Evolutionary conservation across 345 rosid genomes (phyloP).

Genomic region (Lenwebbia sp.): DNA sequence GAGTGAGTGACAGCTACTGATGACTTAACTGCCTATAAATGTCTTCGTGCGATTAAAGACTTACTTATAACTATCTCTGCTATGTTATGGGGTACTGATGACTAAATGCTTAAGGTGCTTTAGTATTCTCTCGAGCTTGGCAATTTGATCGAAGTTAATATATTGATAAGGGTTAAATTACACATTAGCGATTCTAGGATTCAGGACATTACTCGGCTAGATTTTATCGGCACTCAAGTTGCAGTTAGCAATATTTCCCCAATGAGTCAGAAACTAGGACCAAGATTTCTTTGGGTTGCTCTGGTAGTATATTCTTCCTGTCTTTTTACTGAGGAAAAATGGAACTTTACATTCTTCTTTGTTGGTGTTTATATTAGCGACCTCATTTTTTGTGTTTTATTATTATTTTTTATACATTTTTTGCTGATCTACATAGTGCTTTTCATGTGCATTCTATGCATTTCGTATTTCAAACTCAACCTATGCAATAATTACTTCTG

Average conservation of each 20-base stretch:
- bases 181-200: neutral
- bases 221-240: neutral
- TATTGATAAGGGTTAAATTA: neutral
- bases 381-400: neutral
- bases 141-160: neutral
- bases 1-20: constrained; percentile 51
- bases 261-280: neutral
- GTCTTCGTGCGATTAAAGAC: neutral
- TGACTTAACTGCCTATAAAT: neutral
- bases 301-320: neutral
- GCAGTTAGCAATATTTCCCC: neutral
- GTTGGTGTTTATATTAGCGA: neutral
- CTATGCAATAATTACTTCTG: neutral
- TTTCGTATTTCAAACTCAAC: neutral
- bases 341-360: neutral
- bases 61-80: no score
- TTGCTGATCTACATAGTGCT: neutral
- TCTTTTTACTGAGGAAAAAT: neutral
- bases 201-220: neutral
- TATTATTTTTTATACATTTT: neutral
- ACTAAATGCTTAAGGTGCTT: neutral
- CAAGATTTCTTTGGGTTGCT: neutral
- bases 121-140: neutral
- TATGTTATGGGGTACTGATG: neutral
- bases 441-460: neutral